Evolutionary conservation across 352 stramenopile species (phyloP), one percentile per base, ranked within the genome.

Genomic region (Aphanomyces stellatus): DNA sequence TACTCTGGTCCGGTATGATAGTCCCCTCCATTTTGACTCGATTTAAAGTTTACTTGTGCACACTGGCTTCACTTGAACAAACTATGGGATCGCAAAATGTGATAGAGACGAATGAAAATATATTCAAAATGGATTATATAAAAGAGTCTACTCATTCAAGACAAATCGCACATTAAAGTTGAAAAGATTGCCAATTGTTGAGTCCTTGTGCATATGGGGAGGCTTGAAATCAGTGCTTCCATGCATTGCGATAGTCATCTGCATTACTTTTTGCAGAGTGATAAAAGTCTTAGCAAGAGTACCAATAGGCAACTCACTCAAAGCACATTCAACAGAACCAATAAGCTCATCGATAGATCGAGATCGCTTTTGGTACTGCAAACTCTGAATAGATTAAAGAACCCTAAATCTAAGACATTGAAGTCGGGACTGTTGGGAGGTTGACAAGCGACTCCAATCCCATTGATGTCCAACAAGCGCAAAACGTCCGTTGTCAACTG

Each of bases 351-450:
- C 28, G 4, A 67, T 13, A 3, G 28, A 37, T 34, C 57, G 43
- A 35, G 8, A 51, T 2, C 11, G 31, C 53, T 59, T 57, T 37
- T 53, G 49, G 53, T 17, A 17, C 37, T 43, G 37, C 37, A 43
- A 17, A 17, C 37, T 43, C 17, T 43, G 37, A 43, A 43, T 43
- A 43, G 37, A 17, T 43, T 43, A 43, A 78, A 76, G 19, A 70
- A 69, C 15, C 60, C 68, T 15, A 73, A 49, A 34, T 79, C 71
- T 10, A 77, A 51, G 0, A 75, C 66, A 28, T 76, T 79, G 35
- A 68, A 60, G 34, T 78, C 70, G 0, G 74, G 70, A 4, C 62
- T 73, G 28, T 76, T 76, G 4, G 65, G 30, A 13, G 65, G 70
- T 51, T 80, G 70, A 56, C 13, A 13, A 8, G 13, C 24, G n/a